Evolutionary conservation across 1,284 basidiomycete species (phyloP).

Genomic region (Ustilago sp.): DNA sequence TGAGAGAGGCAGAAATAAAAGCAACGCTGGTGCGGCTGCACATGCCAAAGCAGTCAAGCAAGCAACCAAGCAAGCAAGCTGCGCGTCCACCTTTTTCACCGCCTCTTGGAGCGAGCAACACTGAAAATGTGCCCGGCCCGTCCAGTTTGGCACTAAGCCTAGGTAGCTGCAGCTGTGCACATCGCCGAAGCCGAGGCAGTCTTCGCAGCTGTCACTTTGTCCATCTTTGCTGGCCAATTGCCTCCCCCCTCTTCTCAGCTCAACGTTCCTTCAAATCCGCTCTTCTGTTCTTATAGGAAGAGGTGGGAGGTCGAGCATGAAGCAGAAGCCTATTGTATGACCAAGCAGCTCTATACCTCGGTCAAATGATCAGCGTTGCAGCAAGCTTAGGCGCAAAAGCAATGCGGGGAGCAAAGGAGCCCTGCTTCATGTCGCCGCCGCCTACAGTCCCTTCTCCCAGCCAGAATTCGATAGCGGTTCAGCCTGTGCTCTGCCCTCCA

Average conservation of each 20-base stretch:
- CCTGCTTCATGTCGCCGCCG: neutral
- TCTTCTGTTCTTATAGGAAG: neutral
- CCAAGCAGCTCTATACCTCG: neutral
- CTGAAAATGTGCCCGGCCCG: slow-evolving; percentile 9
- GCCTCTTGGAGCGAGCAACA: neutral
- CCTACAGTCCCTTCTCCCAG: neutral
- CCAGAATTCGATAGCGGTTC: neutral
- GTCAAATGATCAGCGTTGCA: neutral
- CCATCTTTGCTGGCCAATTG: neutral
- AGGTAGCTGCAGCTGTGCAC: slow-evolving; percentile 8
- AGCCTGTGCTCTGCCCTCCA: neutral
- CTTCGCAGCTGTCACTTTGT: slow-evolving; percentile 2
- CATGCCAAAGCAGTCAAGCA: slow-evolving; percentile 9
- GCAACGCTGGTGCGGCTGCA: slow-evolving; percentile 14
- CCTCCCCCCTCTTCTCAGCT: neutral
- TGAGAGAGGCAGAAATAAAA: neutral
- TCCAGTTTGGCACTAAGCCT: slow-evolving; percentile 28
- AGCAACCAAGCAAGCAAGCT: neutral
- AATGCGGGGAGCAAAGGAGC: neutral
- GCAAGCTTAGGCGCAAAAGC: neutral
- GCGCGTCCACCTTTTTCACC: slow-evolving; percentile 13
- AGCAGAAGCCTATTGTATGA: neutral
- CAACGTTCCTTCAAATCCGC: neutral
- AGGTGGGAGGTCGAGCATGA: neutral
- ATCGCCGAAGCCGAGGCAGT: slow-evolving; percentile 40